phyloP scores from a whole-genome alignment of 73 alveolate genomes.

The Halteria grandinella region DNA sequence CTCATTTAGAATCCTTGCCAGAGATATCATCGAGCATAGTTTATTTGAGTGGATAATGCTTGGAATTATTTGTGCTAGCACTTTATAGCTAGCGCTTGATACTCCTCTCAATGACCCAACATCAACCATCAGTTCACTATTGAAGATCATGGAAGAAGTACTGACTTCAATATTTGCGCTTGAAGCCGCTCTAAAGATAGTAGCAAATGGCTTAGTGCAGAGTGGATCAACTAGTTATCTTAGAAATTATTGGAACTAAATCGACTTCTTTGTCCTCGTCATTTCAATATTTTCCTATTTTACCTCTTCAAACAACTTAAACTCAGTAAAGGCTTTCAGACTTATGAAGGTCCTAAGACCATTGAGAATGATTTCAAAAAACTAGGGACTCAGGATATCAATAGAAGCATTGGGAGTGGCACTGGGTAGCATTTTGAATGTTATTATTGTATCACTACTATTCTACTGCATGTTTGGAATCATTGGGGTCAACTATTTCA shows the following conservation, averaged over 20 bases:
- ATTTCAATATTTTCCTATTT: background rate
- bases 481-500: constrained; percentile 70
- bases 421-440: constrained; percentile 69
- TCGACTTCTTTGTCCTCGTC: constrained; percentile 55
- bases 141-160: constrained; percentile 6
- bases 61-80: constrained; percentile 12
- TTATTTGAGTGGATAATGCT: constrained; percentile 28
- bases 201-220: constrained; percentile 37
- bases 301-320: too few relatives aligned
- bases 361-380: constrained; percentile 74
- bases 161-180: constrained; percentile 51
- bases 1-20: constrained; percentile 5
- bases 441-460: constrained; percentile 64
- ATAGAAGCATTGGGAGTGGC: constrained; percentile 30
- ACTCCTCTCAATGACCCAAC: constrained; percentile 48
- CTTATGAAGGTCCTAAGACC: constrained; percentile 74
- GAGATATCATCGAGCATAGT: background rate
- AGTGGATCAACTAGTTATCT: constrained; percentile 54
- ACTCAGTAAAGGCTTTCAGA: constrained; percentile 62
- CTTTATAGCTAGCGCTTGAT: constrained; percentile 33
- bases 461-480: constrained; percentile 75
- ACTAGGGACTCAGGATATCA: constrained; percentile 69
- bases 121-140: background rate
- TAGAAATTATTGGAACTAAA: constrained; percentile 53
- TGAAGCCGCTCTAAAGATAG: constrained; percentile 59